phyloP scores from a whole-genome alignment of 2,329 filamentous ascomycete genomes.

The Fusarium sp. region DNA sequence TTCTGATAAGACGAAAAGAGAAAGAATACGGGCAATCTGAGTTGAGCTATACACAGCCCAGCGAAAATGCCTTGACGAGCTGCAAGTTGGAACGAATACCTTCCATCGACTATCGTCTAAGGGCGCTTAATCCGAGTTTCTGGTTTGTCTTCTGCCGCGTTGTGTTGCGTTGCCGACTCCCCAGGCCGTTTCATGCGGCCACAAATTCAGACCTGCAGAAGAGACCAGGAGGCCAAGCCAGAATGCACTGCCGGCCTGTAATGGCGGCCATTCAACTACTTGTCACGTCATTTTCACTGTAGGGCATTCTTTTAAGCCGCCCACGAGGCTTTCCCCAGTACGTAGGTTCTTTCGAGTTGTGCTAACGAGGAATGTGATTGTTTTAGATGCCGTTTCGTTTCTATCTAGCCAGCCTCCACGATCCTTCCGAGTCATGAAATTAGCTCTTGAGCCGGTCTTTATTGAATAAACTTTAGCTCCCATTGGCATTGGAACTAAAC shows the following conservation, averaged over 20 bases:
- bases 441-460: neutral
- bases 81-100: neutral
- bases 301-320: conserved; percentile 16
- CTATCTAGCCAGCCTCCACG: neutral
- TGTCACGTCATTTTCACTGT: neutral
- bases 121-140: conserved; percentile 38
- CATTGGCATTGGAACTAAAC: conserved; percentile 6
- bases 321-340: conserved; percentile 1
- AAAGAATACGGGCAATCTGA: neutral
- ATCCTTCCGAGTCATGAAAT: neutral
- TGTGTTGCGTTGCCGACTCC: conserved; percentile 24
- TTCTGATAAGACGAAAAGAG: neutral
- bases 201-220: conserved; percentile 10
- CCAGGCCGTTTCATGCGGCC: conserved; percentile 19
- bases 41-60: conserved; percentile 12
- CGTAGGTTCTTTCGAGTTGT: neutral
- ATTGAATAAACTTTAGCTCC: neutral
- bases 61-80: conserved; percentile 26
- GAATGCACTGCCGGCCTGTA: conserved; percentile 16
- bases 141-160: conserved; percentile 44
- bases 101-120: conserved; percentile 10
- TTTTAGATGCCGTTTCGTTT: neutral
- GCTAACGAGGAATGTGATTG: conserved; percentile 12
- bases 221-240: neutral
- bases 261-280: conserved; percentile 10